Conservation (phyloP, 148 eudicot species). For the Chenopodium suecicum region DNA sequence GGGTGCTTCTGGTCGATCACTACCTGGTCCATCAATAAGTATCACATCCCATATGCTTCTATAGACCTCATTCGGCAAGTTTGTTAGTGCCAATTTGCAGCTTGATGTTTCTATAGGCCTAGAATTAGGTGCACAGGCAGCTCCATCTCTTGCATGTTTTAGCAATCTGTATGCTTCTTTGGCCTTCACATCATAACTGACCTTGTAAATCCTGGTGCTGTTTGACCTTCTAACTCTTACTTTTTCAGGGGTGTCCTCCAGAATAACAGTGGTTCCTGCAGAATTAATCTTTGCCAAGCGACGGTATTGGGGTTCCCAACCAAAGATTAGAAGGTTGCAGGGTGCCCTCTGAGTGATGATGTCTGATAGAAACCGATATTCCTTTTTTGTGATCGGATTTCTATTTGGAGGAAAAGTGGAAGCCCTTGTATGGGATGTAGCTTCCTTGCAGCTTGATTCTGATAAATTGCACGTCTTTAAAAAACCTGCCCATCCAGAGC, state of each 20-base stretch:
- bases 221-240: constrained; percentile 27
- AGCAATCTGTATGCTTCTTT: constrained; percentile 74
- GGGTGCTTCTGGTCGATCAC: constrained; percentile 59
- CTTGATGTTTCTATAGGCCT: constrained; percentile 34
- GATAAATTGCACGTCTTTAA: constrained; percentile 17
- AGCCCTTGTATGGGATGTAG: constrained; percentile 3
- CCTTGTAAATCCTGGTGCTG: constrained; percentile 45
- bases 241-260: constrained; percentile 50
- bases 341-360: constrained; percentile 58
- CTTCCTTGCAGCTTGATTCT: constrained; percentile 15
- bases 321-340: constrained; percentile 84
- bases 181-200: constrained; percentile 52
- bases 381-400: constrained; percentile 48
- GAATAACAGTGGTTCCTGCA: constrained; percentile 61
- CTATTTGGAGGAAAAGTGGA: background rate
- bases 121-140: constrained; percentile 36
- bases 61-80: constrained; percentile 61
- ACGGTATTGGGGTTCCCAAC: constrained; percentile 54
- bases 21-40: constrained; percentile 80
- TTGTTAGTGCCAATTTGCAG: constrained; percentile 57
- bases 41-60: constrained; percentile 70
- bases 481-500: constrained; percentile 1
- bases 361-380: constrained; percentile 45
- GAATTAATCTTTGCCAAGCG: constrained; percentile 50
- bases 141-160: constrained; percentile 52